Evolutionary conservation across 257 asterid genomes (phyloP).

Genomic region (Plantago ovata): DNA sequence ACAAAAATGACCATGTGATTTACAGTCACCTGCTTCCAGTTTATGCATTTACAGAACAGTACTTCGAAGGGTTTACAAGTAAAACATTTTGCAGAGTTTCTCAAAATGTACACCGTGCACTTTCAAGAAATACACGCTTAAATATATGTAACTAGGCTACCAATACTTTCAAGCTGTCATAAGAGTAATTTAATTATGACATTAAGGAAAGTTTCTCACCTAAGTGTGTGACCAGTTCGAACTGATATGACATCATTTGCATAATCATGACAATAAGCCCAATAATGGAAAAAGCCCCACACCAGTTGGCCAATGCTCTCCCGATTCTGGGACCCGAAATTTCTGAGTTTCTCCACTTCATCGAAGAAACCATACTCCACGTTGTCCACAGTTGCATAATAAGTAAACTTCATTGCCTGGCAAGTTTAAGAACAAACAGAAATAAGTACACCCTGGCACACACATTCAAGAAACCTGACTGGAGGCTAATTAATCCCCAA

Average conservation of each 20-base stretch:
- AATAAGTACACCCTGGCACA: neutral
- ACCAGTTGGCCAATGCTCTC: slow-evolving; percentile 65
- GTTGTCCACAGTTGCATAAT: slow-evolving; percentile 49
- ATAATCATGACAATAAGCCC: slow-evolving; percentile 94
- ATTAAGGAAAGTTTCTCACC: slow-evolving; percentile 38
- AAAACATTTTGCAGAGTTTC: too few relatives aligned
- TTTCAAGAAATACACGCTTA: too few relatives aligned
- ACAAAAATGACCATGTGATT: neutral
- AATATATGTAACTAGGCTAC: too few relatives aligned
- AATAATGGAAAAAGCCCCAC: slow-evolving; percentile 84
- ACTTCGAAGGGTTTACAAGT: too few relatives aligned
- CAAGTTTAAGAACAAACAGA: slow-evolving; percentile 14
- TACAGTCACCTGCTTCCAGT: too few relatives aligned
- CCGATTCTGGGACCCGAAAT: slow-evolving; percentile 58
- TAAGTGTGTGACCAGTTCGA: slow-evolving; percentile 65
- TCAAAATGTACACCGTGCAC: too few relatives aligned
- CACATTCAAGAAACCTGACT: neutral
- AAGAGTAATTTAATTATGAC: too few relatives aligned
- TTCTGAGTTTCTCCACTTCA: slow-evolving; percentile 64
- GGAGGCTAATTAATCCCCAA: too few relatives aligned
- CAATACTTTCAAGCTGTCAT: too few relatives aligned
- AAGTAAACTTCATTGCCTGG: slow-evolving; percentile 71
- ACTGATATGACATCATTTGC: slow-evolving; percentile 82
- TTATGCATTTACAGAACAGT: too few relatives aligned
- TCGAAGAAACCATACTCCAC: slow-evolving; percentile 77